Evolutionary conservation across 768 basidiomycete genomes (phyloP).

Genomic region (Trametes punicea): DNA sequence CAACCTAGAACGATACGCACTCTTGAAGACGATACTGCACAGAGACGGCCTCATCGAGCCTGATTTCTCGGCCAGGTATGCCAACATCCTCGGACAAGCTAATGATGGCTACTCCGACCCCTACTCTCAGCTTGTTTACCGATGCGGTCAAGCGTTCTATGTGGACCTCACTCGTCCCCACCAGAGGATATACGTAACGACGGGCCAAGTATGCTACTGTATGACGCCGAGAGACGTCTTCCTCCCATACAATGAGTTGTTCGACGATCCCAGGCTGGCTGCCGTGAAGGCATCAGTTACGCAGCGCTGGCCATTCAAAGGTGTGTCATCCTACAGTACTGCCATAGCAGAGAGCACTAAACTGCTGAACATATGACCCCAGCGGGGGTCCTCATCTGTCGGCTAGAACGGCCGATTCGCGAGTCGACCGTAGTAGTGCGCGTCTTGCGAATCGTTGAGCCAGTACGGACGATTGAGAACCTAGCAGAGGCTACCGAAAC

Average conservation of each 20-base stretch:
- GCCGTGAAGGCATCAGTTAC: neutral
- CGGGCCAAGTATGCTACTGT: neutral
- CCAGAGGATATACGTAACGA: neutral
- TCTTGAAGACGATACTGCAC: neutral
- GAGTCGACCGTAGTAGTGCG: neutral
- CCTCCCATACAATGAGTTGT: neutral
- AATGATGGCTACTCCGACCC: neutral
- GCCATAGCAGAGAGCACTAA: no score
- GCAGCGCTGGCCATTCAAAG: neutral
- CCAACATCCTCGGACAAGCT: neutral
- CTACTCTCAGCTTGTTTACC: neutral
- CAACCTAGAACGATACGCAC: neutral
- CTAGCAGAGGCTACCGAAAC: neutral
- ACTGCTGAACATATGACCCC: neutral
- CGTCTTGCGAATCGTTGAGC: conserved; percentile 6
- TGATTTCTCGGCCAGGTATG: neutral
- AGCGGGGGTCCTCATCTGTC: neutral
- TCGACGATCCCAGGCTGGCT: neutral
- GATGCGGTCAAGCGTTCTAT: neutral
- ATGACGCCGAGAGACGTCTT: neutral
- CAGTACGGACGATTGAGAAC: neutral
- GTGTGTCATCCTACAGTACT: neutral
- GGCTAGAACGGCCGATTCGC: neutral
- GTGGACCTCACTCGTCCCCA: neutral
- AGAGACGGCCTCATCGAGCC: neutral